Conservation (phyloP, 805 yeast species). For the Peterozyma xylosa region DNA sequence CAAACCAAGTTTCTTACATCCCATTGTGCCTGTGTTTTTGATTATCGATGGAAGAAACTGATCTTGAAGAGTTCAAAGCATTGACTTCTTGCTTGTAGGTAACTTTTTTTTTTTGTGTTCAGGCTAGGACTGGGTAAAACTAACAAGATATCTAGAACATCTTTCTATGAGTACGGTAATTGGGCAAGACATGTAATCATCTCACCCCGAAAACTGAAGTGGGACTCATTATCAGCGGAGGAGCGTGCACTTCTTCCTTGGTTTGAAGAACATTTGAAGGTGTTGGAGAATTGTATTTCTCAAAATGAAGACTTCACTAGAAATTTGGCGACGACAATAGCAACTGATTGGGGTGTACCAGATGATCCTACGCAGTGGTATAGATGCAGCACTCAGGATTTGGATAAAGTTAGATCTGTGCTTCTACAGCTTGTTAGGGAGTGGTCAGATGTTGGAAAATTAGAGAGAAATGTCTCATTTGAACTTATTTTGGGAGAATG, state of each 20-base stretch:
- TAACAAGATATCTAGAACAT: constrained; percentile 9
- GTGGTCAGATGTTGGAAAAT: constrained; percentile 48
- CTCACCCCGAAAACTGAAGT: constrained; percentile 24
- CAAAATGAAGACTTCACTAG: constrained; percentile 37
- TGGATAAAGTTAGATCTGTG: constrained; percentile 49
- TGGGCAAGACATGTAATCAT: constrained; percentile 25
- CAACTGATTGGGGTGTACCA: constrained; percentile 43
- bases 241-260: constrained; percentile 42
- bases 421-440: constrained; percentile 53
- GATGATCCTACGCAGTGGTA: constrained; percentile 33
- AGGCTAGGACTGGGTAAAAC: neutral
- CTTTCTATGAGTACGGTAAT: constrained; percentile 24
- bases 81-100: constrained; percentile 20
- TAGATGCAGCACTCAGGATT: constrained; percentile 31
- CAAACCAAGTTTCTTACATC: neutral
- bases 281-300: constrained; percentile 33
- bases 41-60: constrained; percentile 5
- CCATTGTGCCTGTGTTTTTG: neutral
- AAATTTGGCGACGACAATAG: constrained; percentile 32
- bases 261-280: constrained; percentile 34
- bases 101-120: neutral
- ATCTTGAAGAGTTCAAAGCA: constrained; percentile 21
- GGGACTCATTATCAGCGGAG: constrained; percentile 24
- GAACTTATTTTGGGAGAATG: constrained; percentile 28
- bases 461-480: constrained; percentile 35